Evolutionary conservation across 495 filamentous ascomycete species (phyloP).

Genomic region (Aspergillus nanangensis): DNA sequence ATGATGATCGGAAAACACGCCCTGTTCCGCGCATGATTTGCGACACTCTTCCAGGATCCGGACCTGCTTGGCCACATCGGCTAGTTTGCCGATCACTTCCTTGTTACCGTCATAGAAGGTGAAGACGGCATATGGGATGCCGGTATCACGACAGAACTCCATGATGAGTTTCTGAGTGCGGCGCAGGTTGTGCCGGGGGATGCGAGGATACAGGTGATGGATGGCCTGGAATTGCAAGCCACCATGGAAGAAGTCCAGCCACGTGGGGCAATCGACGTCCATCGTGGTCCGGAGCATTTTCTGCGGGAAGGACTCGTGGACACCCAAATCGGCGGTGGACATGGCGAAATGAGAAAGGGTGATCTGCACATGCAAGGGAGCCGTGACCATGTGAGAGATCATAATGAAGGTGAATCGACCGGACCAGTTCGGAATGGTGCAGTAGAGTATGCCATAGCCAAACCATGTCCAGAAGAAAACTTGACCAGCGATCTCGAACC

Average conservation of each 20-base stretch:
- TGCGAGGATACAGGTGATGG: slow-evolving; percentile 91
- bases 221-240: slow-evolving; percentile 96
- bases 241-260: slow-evolving; percentile 96
- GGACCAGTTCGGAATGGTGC: slow-evolving; percentile 63
- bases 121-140: slow-evolving; percentile 89
- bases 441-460: slow-evolving; percentile 79
- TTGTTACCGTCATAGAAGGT: slow-evolving; percentile 93
- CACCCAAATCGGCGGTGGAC: slow-evolving; percentile 86
- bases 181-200: slow-evolving; percentile 90
- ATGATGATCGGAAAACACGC: slow-evolving; percentile 33
- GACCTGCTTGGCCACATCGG: slow-evolving; percentile 83
- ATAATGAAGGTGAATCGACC: slow-evolving; percentile 72
- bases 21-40: slow-evolving; percentile 46
- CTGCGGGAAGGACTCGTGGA: slow-evolving; percentile 87
- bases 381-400: slow-evolving; percentile 82
- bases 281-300: slow-evolving; percentile 97
- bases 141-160: slow-evolving; percentile 87
- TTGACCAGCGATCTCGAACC: slow-evolving; percentile 77
- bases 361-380: slow-evolving; percentile 90
- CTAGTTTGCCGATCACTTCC: slow-evolving; percentile 77
- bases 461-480: slow-evolving; percentile 95
- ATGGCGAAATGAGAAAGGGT: slow-evolving; percentile 96
- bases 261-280: slow-evolving; percentile 93
- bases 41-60: slow-evolving; percentile 85
- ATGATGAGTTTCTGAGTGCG: slow-evolving; percentile 75